Base-by-base conservation (phyloP, 805 yeast genomes). In the Kluyveromyces dobzhanskii region DNA sequence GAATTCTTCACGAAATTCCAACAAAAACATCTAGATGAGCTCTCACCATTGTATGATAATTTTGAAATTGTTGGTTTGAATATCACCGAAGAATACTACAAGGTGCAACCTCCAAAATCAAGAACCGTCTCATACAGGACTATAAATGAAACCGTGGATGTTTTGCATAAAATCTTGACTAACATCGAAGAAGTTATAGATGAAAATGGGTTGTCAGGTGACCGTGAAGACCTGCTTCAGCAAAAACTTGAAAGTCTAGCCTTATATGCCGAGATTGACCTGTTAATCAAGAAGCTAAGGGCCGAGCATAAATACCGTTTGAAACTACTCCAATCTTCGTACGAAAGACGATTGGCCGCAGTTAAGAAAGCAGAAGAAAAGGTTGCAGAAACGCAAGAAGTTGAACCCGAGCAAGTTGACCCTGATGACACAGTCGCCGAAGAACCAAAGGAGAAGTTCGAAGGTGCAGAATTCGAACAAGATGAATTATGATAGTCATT, bases 31-130 rank as follows among this genome's bases (percentile, higher is more conserved):
- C 70, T 73, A 1, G 66, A 65, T 32, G 73, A 73, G 40, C 62
- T 76, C 4, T 49, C 54, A 27, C 64, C 61, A 2, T 45, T 75
- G 26, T 61, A 71, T 43, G 53, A 60, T 18, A 64, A 65, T 30
- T 77, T 65, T 49, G 66, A 67, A 3, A 64, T 62, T 3, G 56
- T 64, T 17, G 73, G 68, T 0, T 51, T 78, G 18, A 74, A 78
- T 48, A 75, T 71, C 43, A 74, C 71, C 25, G 66, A 68, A 39
- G 78, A 75, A 48, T 71, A 69, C 42, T 60, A 63, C 26, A 67
- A 71, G 44, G 53, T 76, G 33, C 67, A 66, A 38, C 32, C 50
- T 12, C 59, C 62, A 13, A 30, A 46, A 16, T 47, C 50, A 18
- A 27, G 11, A n/a, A 27, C 13, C 13, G 30, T 27, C 7, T 11